phyloP scores from a whole-genome alignment of 208 protist species.

The Acanthamoeba divionensis region DNA sequence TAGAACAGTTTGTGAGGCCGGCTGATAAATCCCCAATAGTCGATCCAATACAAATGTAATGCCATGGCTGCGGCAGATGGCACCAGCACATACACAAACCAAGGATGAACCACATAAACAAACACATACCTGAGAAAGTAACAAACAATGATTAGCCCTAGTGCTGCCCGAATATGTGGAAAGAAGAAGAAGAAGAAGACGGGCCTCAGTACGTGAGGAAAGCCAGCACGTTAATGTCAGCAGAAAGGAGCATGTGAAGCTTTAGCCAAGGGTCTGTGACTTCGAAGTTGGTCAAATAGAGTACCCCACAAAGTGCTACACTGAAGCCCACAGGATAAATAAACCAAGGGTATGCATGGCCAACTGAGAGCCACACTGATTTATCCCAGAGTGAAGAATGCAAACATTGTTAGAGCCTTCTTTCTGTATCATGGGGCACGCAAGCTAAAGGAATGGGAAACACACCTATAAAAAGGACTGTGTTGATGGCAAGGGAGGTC shows the following conservation, averaged over 20 bases:
- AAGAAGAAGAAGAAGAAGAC: background rate
- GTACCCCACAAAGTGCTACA: background rate
- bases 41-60: background rate
- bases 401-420: no score
- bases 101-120: background rate
- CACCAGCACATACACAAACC: conserved; percentile 35
- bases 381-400: no score
- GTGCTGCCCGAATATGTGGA: background rate
- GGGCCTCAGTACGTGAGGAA: conserved; percentile 13
- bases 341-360: conserved; percentile 21
- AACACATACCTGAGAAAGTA: background rate
- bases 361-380: no score
- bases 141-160: background rate
- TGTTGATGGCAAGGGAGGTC: no score
- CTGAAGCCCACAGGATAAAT: background rate
- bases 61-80: background rate
- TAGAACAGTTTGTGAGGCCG: conserved; percentile 43
- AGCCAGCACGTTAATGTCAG: background rate
- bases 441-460: no score
- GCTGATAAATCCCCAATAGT: background rate
- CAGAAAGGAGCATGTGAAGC: background rate
- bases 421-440: no score
- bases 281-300: background rate
- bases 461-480: no score
- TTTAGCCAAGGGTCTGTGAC: background rate